A percentile compares a stretch with the other conserved stretches of the same genome.
These are phyloP conservation scores for Buxus sempervirens DNA, from an alignment of 164 flowering plant genomes.

Conservation along the genomic window DNA sequence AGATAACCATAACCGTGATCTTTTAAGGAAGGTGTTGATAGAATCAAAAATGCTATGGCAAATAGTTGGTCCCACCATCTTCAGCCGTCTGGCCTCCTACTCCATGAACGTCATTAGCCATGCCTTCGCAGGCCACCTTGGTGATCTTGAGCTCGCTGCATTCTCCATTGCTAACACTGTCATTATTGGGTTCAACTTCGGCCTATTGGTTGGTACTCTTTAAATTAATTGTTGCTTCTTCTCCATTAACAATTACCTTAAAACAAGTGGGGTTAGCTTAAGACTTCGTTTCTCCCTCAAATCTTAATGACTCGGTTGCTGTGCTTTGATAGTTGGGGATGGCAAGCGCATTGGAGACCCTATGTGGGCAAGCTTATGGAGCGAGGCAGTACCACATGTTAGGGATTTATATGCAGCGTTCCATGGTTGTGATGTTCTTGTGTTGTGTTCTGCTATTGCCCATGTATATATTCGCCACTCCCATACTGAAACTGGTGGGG, in stretches of 20 bases:
- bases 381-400: constrained; percentile 40
- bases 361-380: constrained; percentile 45
- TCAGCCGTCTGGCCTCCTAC: constrained; percentile 43
- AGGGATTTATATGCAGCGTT: constrained; percentile 43
- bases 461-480: constrained; percentile 30
- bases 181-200: constrained; percentile 32
- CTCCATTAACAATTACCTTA: too few relatives aligned
- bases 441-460: constrained; percentile 37
- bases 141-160: constrained; percentile 62
- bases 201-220: too few relatives aligned
- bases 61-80: constrained; percentile 55
- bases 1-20: neutral
- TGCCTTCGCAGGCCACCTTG: constrained; percentile 65
- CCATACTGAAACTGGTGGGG: constrained; percentile 30
- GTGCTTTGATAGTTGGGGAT: too few relatives aligned
- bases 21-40: constrained; percentile 19
- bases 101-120: constrained; percentile 52
- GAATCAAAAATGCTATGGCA: constrained; percentile 32
- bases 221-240: too few relatives aligned
- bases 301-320: too few relatives aligned
- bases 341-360: constrained; percentile 46
- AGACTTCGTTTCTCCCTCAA: too few relatives aligned
- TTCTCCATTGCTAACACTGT: constrained; percentile 54
- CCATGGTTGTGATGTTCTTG: constrained; percentile 36
- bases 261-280: too few relatives aligned